Base-by-base conservation (phyloP, 805 yeast genomes). In the Yarrowia porcina region DNA sequence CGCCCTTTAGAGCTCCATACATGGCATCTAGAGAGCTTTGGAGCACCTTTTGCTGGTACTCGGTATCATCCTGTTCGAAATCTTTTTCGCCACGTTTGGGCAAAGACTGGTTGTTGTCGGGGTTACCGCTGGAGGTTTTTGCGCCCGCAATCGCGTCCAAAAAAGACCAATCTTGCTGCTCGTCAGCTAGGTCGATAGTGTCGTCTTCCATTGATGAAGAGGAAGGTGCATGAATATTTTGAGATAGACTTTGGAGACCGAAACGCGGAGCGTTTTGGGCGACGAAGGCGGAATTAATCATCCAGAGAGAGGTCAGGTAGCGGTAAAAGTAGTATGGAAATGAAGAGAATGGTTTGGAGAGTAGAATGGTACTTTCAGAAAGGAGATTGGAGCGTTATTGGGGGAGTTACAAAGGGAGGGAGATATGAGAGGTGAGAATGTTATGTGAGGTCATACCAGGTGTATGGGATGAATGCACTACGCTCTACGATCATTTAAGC, bases 81-180 rank as follows among this genome's bases (percentile, higher is more conserved):
- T 89, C 96, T 71, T 92, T 92, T 64, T 85, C 91, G 1, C 97
- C 96, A 65, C 93, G 76, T 67, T 84, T 87, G 2, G 92, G 92
- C 1, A 86, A 41, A 11, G 57, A 50, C 21, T 36, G 41, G 21
- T 15, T 15, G 28, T 42, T 15, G 33, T 49, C 28, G 9, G 8
- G 25, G 5, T 30, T 4, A 1, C 23, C 21, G n/a, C n/a, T n/a
- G 28, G n/a, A 3, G 36, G 25, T 47, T 18, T 41, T 57, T 63
- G 27, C 50, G 61, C 59, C 64, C 45, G 47, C 38, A 7, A 65
- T 39, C 9, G 64, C 32, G 15, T 64, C 68, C 15, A 77, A 68
- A 50, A 70, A 59, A 20, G 74, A 59, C 81, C 80, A 77, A 64
- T 77, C 80, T 57, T 73, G 77, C 64, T 67, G 75, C 61, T 77